Percentiles rank a stretch among this genome's conserved stretches.
phyloP scores from a whole-genome alignment of 2,329 filamentous ascomycete genomes.

The Blastomyces gilchristii region DNA sequence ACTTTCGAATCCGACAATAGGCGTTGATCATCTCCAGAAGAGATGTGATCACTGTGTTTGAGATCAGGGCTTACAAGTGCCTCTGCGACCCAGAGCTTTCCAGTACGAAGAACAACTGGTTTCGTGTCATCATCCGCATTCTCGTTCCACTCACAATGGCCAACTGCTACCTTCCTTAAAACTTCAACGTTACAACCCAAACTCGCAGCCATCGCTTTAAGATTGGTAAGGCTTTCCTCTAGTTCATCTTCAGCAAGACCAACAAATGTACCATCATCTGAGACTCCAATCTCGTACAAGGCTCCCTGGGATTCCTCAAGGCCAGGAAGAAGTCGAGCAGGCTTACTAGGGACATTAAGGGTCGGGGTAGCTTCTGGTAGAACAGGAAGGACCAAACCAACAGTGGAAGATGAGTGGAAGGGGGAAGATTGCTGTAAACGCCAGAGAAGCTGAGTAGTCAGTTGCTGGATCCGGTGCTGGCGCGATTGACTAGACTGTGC shows the following conservation, averaged over 20 bases:
- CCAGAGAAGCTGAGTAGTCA: slow-evolving; percentile 94
- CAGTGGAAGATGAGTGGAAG: slow-evolving; percentile 71
- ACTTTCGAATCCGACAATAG: background rate
- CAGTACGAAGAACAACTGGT: slow-evolving; percentile 22
- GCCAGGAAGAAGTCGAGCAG: slow-evolving; percentile 53
- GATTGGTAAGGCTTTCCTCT: slow-evolving; percentile 75
- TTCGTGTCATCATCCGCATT: slow-evolving; percentile 22
- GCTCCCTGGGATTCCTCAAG: slow-evolving; percentile 89
- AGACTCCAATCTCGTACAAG: slow-evolving; percentile 90
- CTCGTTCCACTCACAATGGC: slow-evolving; percentile 57
- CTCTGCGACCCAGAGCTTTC: slow-evolving; percentile 76
- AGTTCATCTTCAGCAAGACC: slow-evolving; percentile 85
- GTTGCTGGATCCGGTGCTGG: slow-evolving; percentile 74
- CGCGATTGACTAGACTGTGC: slow-evolving; percentile 56
- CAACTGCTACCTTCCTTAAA: slow-evolving; percentile 70
- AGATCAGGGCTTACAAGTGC: slow-evolving; percentile 72
- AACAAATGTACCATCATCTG: slow-evolving; percentile 84
- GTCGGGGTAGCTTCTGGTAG: slow-evolving; percentile 55
- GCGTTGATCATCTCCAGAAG: background rate
- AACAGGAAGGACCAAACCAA: slow-evolving; percentile 62
- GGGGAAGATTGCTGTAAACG: slow-evolving; percentile 88
- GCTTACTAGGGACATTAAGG: slow-evolving; percentile 46
- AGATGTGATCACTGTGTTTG: slow-evolving; percentile 22
- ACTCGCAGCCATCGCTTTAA: slow-evolving; percentile 85
- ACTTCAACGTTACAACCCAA: slow-evolving; percentile 79